These are phyloP conservation scores for Penicillium cataractarum DNA, from an alignment of 495 filamentous ascomycete genomes.

Conservation along the genomic window DNA sequence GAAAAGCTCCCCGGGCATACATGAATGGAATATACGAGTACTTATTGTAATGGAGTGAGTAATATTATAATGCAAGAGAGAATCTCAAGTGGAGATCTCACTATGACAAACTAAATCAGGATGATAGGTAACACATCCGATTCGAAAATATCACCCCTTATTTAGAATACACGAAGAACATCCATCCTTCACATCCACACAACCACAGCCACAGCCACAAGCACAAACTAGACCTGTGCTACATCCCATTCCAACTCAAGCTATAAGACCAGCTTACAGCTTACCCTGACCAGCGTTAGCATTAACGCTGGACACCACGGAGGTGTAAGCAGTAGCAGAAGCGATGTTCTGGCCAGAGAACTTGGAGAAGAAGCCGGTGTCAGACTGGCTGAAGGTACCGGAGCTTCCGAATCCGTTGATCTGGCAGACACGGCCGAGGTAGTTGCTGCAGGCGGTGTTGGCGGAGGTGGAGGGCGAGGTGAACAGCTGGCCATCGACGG, in stretches of 20 bases:
- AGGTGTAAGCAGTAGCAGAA: slow-evolving; percentile 38
- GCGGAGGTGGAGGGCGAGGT: slow-evolving; percentile 37
- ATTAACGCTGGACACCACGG: slow-evolving; percentile 38
- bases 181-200: not conserved
- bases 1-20: no score
- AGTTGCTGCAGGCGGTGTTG: slow-evolving; percentile 42
- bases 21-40: no score
- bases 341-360: slow-evolving; percentile 56
- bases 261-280: slow-evolving; percentile 11
- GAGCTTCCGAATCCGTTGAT: slow-evolving; percentile 52
- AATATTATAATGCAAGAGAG: not conserved
- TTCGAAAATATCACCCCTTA: not conserved
- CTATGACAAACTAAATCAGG: not conserved
- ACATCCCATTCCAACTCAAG: not conserved
- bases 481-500: slow-evolving; percentile 48
- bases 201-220: not conserved
- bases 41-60: not conserved
- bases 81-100: not conserved
- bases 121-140: not conserved
- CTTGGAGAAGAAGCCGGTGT: slow-evolving; percentile 48
- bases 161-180: not conserved
- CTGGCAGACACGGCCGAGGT: slow-evolving; percentile 49
- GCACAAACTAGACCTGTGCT: not conserved
- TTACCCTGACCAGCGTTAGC: slow-evolving; percentile 40
- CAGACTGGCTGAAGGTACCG: slow-evolving; percentile 39